Percentiles rank a stretch among this genome's conserved stretches.
Conservation (phyloP, 140 eudicot genomes). For the Oenanthe javanica region DNA sequence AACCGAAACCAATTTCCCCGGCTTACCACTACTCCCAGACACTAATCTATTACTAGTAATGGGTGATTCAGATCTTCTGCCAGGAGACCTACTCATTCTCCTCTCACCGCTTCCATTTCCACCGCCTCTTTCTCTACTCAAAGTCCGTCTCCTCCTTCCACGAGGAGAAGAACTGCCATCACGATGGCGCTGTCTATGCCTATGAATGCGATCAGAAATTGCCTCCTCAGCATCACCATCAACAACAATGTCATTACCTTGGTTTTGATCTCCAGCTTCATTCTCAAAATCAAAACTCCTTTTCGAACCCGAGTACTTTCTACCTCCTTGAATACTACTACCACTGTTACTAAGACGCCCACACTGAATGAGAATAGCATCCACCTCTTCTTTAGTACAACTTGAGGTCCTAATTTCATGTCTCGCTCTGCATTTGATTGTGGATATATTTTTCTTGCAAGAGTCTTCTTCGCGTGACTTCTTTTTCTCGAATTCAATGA, state of each 20-base stretch:
- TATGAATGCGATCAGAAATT: slow-evolving; percentile 36
- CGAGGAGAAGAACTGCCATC: slow-evolving; percentile 36
- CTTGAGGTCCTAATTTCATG: slow-evolving; percentile 74
- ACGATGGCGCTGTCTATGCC: slow-evolving; percentile 36
- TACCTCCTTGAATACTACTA: slow-evolving; percentile 24
- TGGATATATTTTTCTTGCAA: slow-evolving; percentile 44
- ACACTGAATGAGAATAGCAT: slow-evolving; percentile 85
- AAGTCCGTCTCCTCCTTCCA: slow-evolving; percentile 72
- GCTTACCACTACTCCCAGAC: slow-evolving; percentile 23
- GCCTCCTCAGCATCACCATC: slow-evolving; percentile 30
- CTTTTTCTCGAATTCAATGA: slow-evolving; percentile 21
- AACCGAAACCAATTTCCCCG: slow-evolving; percentile 90
- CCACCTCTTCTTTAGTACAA: slow-evolving; percentile 89
- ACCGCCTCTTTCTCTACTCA: slow-evolving; percentile 52
- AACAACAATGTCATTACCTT: slow-evolving; percentile 13
- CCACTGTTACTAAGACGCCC: slow-evolving; percentile 90
- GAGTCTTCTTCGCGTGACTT: slow-evolving; percentile 27
- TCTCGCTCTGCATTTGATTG: slow-evolving; percentile 62
- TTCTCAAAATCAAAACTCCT: slow-evolving; percentile 79
- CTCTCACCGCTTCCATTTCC: slow-evolving; percentile 31
- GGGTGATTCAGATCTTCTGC: slow-evolving; percentile 80
- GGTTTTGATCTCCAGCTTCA: slow-evolving; percentile 16
- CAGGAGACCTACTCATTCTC: slow-evolving; percentile 92
- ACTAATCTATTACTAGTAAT: slow-evolving; percentile 8
- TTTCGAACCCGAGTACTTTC: slow-evolving; percentile 74